Evolutionary conservation across 768 basidiomycete species (phyloP).

Genomic region (Cantharellus cinnabarinus): DNA sequence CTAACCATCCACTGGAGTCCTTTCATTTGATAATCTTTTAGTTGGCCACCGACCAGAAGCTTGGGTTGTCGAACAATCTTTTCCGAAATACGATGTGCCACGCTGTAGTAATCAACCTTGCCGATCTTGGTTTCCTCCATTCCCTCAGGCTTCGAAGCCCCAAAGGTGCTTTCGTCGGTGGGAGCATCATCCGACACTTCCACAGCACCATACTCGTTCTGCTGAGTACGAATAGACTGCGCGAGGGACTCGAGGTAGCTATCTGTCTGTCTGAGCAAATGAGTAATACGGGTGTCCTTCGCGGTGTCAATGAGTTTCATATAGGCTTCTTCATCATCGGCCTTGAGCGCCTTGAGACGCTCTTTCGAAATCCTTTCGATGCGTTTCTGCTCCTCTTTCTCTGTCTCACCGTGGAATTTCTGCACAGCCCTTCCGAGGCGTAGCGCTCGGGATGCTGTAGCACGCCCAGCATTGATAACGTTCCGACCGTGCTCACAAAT

Average conservation of each 20-base stretch:
- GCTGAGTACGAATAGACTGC: slow-evolving; percentile 82
- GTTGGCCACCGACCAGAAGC: slow-evolving; percentile 64
- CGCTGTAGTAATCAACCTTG: slow-evolving; percentile 89
- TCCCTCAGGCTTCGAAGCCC: slow-evolving; percentile 53
- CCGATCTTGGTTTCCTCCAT: slow-evolving; percentile 20
- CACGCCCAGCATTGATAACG: slow-evolving; percentile 36
- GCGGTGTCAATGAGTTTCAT: slow-evolving; percentile 97
- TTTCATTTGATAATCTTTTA: slow-evolving; percentile 91
- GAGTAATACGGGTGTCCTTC: slow-evolving; percentile 97
- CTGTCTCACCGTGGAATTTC: slow-evolving; percentile 70
- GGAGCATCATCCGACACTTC: slow-evolving; percentile 49
- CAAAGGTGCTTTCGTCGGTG: slow-evolving; percentile 76
- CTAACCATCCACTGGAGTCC: slow-evolving; percentile 98
- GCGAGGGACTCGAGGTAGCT: slow-evolving; percentile 86
- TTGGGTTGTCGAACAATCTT: slow-evolving; percentile 51
- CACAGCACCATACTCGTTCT: slow-evolving; percentile 35
- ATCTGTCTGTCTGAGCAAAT: slow-evolving; percentile 86
- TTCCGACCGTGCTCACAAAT: slow-evolving; percentile 73
- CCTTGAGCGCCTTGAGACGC: slow-evolving; percentile 91
- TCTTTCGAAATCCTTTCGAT: slow-evolving; percentile 93
- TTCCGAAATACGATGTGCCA: slow-evolving; percentile 84
- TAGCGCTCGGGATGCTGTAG: slow-evolving; percentile 34
- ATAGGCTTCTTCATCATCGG: slow-evolving; percentile 99
- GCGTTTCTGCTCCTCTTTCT: slow-evolving; percentile 95
- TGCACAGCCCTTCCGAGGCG: slow-evolving; percentile 60